These are phyloP conservation scores for Coemansia sp. DNA, from an alignment of 192 early-diverging fungal species.

Conservation along the genomic window DNA sequence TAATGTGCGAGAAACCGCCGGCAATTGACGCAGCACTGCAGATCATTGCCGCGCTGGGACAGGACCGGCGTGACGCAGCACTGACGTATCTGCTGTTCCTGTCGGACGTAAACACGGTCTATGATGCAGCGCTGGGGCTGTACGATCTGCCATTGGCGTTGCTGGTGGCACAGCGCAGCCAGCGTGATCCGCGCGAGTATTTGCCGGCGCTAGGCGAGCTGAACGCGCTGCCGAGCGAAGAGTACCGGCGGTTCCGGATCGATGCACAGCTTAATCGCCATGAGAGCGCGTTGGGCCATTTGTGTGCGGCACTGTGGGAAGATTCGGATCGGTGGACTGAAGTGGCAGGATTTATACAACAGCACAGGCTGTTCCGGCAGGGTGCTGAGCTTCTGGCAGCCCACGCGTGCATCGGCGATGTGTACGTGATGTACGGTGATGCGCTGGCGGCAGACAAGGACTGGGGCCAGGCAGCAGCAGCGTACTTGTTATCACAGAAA, in stretches of 20 bases:
- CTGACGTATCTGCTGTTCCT: constrained; percentile 92
- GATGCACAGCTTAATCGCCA: constrained; percentile 78
- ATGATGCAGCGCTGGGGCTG: constrained; percentile 88
- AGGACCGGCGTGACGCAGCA: constrained; percentile 73
- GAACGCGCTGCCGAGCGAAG: constrained; percentile 62
- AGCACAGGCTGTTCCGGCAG: constrained; percentile 64
- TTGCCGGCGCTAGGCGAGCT: constrained; percentile 84
- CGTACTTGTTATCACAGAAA: constrained; percentile 33
- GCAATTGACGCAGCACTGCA: constrained; percentile 78
- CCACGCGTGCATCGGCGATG: constrained; percentile 51
- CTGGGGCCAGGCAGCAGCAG: constrained; percentile 48
- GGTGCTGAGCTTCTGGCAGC: constrained; percentile 60
- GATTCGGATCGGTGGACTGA: constrained; percentile 38
- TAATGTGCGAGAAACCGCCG: constrained; percentile 77
- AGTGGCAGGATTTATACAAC: constrained; percentile 60
- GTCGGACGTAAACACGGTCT: constrained; percentile 82
- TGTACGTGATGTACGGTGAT: constrained; percentile 61
- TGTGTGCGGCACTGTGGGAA: constrained; percentile 53
- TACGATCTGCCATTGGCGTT: constrained; percentile 91
- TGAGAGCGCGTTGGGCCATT: constrained; percentile 67
- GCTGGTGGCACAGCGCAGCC: constrained; percentile 95
- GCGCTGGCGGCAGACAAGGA: constrained; percentile 56
- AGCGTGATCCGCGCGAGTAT: constrained; percentile 96
- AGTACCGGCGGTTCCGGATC: constrained; percentile 84
- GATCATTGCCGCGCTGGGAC: constrained; percentile 54